Evolutionary conservation across 2,329 filamentous ascomycete genomes (phyloP).

Genomic region (Aspergillus caelatus): DNA sequence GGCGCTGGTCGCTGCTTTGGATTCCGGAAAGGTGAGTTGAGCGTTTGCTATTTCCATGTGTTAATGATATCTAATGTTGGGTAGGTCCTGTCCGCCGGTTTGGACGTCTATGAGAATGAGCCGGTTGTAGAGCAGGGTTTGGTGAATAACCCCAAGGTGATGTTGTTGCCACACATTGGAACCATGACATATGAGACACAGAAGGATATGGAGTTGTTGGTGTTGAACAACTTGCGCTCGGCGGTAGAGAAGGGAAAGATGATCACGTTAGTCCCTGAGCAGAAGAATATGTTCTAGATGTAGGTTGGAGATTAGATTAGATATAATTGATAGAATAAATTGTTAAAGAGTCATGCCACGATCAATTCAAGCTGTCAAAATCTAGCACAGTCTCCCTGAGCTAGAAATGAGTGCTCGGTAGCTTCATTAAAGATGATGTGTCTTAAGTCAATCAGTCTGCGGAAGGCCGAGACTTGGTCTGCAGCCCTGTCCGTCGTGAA

Average conservation of each 20-base stretch:
- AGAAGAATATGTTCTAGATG: conserved; percentile 45
- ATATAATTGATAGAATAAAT: neutral
- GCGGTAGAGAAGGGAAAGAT: conserved; percentile 60
- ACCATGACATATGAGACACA: conserved; percentile 64
- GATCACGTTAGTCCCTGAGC: conserved; percentile 64
- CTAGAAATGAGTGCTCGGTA: neutral
- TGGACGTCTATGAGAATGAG: conserved; percentile 53
- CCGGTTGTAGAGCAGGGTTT: conserved; percentile 52
- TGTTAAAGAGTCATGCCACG: neutral
- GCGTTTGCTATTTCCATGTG: neutral
- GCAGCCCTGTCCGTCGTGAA: neutral
- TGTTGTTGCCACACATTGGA: conserved; percentile 63
- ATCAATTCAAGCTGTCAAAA: neutral
- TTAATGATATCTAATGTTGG: neutral
- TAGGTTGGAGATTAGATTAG: neutral
- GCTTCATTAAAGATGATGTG: neutral
- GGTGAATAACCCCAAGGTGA: conserved; percentile 47
- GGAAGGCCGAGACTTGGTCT: neutral
- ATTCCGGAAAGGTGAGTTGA: conserved; percentile 45
- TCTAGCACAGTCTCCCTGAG: neutral
- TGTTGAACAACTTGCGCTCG: conserved; percentile 59
- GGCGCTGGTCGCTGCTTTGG: conserved; percentile 48
- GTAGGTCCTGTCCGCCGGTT: conserved; percentile 46
- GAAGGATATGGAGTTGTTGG: conserved; percentile 63
- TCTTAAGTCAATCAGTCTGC: neutral